Evolutionary conservation across 2,329 filamentous ascomycete genomes (phyloP), one percentile per base, ranked within the genome.

Genomic region (Monosporascus cannonballus): DNA sequence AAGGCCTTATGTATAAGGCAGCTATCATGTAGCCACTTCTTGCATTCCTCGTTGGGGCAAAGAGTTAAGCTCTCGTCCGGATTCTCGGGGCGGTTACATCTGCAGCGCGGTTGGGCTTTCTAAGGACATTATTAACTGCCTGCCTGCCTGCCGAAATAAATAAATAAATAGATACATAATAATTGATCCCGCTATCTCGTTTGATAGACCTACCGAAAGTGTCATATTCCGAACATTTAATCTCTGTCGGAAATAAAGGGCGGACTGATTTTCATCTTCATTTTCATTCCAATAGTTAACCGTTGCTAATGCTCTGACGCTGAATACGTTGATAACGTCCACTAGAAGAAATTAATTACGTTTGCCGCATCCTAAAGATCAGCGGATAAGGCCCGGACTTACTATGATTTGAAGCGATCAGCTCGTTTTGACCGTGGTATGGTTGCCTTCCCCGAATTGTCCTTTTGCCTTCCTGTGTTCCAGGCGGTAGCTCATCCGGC

Each of bases 351-450:
- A 67, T 61, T 71, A 24, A 24, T 24, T 24, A 67, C 57, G 49
- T n/a, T n/a, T 6, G 6, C 18, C 14, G 6, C 5, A 3, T 15
- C n/a, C 17, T 14, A 38, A 20, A 38, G 46, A 49, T 3, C 22
- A 20, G 44, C 6, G 27, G 15, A 37, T 41, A 25, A 18, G 46
- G 38, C 37, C 22, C 25, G n/a, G 47, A 67, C 77, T 61, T 72
- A 83, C 80, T 89, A 58, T 89, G 82, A 62, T 90, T 90, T 38
- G 84, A 87, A 1, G 85, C 84, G 53, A 90, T 79, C 50, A 90
- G 64, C 66, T 90, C 87, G 58, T 82, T 80, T 50, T 73, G 70
- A 18, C 85, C 87, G 59, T 90, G 86, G 61, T 89, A 87, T 3
- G 79, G 71, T 62, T 86, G 79, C 34, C 85, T 79, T 17, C 79